Base-by-base conservation (phyloP, 129 eudicot genomes). In the Smallanthus sonchifolius region DNA sequence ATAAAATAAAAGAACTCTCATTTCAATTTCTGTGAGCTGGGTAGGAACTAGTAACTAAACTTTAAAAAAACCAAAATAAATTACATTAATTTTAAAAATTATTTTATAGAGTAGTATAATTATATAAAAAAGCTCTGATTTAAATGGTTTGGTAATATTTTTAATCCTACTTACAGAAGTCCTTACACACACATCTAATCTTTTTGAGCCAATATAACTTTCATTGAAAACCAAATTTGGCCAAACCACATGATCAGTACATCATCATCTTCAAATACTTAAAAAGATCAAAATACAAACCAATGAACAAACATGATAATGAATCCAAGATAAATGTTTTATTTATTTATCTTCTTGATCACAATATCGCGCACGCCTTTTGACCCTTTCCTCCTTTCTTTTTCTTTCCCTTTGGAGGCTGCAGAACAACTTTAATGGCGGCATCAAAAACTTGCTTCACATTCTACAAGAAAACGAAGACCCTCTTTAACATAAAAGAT, bases 341-440 rank as follows among this genome's bases (percentile, higher is more conserved):
- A 11, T 38, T 19, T 51, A 51, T 65, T 36, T 3, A n/a, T 75
- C 73, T 39, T 55, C 48, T 85, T 65, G 75, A 84, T 91, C 83
- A 91, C 88, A 91, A 84, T 82, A 91, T 91, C 32, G 90, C 86
- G 83, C 97, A 91, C 6, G 88, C 90, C 78, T 91, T 91, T 77
- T 91, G 94, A 66, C 80, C 85, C 83, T 86, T 91, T 55, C 88
- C 39, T 30, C 65, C 86, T 63, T 88, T 88, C 92, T 91, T 91
- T 44, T 91, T 91, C 92, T 91, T 88, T 20, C 54, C 74, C 86
- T 91, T 91, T 39, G 97, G 97, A 60, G 97, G 97, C 77, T 81
- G 87, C 64, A 91, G 89, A 74, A 91, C 97, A 28, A 91, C 97
- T 79, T 88, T 91, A 69, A 91, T 91, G 59, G 96, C 96, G 74